Conservation (phyloP, 352 stramenopile species). For the Phytophthora boehmeriae region DNA sequence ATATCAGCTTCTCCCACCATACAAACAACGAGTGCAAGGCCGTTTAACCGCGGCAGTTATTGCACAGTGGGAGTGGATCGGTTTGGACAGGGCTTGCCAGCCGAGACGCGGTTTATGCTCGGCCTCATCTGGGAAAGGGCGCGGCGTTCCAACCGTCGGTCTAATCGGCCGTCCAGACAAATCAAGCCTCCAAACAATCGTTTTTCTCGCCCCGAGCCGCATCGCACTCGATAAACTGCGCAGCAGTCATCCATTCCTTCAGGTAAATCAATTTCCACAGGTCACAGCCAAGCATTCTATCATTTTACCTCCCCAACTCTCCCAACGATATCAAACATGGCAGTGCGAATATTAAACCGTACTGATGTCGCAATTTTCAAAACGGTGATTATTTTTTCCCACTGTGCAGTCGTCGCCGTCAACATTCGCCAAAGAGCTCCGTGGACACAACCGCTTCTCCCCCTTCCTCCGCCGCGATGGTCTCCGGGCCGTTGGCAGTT, state of each 20-base stretch:
- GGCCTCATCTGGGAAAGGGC: conserved; percentile 3
- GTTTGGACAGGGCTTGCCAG: background rate
- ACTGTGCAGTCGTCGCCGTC: conserved; percentile 32
- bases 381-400: conserved; percentile 47
- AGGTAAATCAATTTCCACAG: background rate
- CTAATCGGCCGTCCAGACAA: conserved; percentile 2
- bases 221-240: background rate
- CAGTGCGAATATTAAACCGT: conserved; percentile 3
- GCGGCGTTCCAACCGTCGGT: conserved; percentile 4
- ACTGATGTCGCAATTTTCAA: conserved; percentile 16
- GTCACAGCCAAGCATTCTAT: background rate
- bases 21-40: background rate
- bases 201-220: background rate
- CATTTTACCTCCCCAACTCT: background rate
- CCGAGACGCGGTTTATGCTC: conserved; percentile 1
- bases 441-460: conserved; percentile 13
- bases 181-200: background rate
- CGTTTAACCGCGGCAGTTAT: background rate
- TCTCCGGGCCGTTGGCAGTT: conserved; percentile 30
- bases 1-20: background rate
- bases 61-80: background rate
- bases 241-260: background rate
- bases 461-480: conserved; percentile 4
- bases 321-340: no score
- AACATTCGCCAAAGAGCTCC: conserved; percentile 39